Conservation (phyloP, 768 basidiomycete species). For the Paxillus rubicundulus region DNA sequence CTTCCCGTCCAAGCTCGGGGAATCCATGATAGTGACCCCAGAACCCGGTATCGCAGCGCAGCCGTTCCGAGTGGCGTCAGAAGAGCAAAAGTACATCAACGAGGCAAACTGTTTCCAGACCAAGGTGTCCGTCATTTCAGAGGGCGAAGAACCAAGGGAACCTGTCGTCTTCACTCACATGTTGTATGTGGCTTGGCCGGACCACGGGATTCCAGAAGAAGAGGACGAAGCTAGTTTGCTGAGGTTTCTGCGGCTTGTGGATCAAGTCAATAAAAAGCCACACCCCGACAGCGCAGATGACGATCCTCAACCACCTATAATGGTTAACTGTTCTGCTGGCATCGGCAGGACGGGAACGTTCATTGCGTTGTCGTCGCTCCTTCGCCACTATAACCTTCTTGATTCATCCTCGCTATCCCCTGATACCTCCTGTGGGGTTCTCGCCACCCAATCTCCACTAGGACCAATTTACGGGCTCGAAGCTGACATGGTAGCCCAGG, state of each 20-base stretch:
- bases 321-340: conserved; percentile 85
- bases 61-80: conserved; percentile 57
- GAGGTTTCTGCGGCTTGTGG: conserved; percentile 62
- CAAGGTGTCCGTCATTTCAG: conserved; percentile 51
- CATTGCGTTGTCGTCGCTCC: conserved; percentile 74
- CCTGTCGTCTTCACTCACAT: conserved; percentile 64
- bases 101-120: conserved; percentile 63
- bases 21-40: conserved; percentile 44
- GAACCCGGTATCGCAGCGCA: conserved; percentile 40
- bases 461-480: conserved; percentile 52
- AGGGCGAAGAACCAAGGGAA: conserved; percentile 28
- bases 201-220: conserved; percentile 73
- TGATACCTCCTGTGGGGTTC: conserved; percentile 18
- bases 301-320: conserved; percentile 70
- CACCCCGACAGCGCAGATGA: conserved; percentile 18
- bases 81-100: conserved; percentile 42
- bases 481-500: conserved; percentile 61
- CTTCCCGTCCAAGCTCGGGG: conserved; percentile 62
- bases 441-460: conserved; percentile 49
- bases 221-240: conserved; percentile 60
- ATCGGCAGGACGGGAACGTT: conserved; percentile 86
- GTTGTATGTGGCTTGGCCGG: conserved; percentile 78
- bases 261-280: conserved; percentile 54
- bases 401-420: conserved; percentile 21
- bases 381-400: conserved; percentile 58